Percentiles rank a stretch among this genome's conserved stretches.
phyloP scores from a whole-genome alignment of 345 rosid genomes.

The Citrus reticulata region DNA sequence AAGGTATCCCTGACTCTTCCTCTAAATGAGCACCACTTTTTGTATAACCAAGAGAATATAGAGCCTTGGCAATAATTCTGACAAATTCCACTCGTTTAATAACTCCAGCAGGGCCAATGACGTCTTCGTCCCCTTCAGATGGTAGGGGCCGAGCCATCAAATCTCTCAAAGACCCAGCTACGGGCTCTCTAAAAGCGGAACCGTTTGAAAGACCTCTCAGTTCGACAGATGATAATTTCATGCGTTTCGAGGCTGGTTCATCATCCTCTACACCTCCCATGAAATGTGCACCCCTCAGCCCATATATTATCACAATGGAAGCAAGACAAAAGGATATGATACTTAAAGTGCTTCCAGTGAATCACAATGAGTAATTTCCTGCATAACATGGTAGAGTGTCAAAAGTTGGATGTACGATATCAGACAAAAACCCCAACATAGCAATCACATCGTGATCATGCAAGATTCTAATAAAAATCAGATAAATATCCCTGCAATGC shows the following conservation, averaged over 20 bases:
- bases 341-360: constrained; percentile 10
- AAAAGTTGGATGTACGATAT: background rate
- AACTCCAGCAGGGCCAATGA: constrained; percentile 58
- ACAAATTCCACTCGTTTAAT: constrained; percentile 59
- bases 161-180: constrained; percentile 35
- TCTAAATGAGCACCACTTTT: constrained; percentile 58
- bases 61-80: constrained; percentile 49
- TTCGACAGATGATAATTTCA: constrained; percentile 42
- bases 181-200: constrained; percentile 33
- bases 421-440: background rate
- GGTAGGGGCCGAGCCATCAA: constrained; percentile 63
- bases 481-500: background rate
- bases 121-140: constrained; percentile 50
- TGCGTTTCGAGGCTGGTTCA: constrained; percentile 58
- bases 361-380: constrained; percentile 19
- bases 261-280: constrained; percentile 70
- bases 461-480: background rate
- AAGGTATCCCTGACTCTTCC: constrained; percentile 62
- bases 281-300: constrained; percentile 64
- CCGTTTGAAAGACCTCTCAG: constrained; percentile 43
- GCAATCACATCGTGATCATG: background rate
- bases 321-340: constrained; percentile 2
- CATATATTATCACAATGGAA: constrained; percentile 35
- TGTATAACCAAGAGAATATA: constrained; percentile 57
- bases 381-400: constrained; percentile 14